Evolutionary conservation across 768 basidiomycete genomes (phyloP).

Genomic region (Suillus plorans): DNA sequence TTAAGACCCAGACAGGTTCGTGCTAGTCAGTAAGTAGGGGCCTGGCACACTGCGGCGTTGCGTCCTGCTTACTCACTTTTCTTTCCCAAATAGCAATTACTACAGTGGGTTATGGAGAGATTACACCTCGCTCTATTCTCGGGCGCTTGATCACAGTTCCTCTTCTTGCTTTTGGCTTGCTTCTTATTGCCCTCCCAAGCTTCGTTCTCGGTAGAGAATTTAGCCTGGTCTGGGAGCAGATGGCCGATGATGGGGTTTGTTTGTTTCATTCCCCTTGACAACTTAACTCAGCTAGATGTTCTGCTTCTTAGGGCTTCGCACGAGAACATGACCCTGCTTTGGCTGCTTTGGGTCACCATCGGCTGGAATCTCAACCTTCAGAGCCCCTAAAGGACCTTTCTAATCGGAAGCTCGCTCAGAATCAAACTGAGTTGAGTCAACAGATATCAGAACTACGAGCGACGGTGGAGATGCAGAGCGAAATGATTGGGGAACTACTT

Average conservation of each 20-base stretch:
- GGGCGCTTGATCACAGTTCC: slow-evolving; percentile 85
- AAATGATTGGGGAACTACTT: slow-evolving; percentile 39
- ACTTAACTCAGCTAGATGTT: background rate
- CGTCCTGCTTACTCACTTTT: background rate
- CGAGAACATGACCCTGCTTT: slow-evolving; percentile 20
- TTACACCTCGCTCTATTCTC: slow-evolving; percentile 85
- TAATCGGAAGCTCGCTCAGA: slow-evolving; percentile 62
- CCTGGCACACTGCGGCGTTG: background rate
- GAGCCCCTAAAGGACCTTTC: slow-evolving; percentile 42
- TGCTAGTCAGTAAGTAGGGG: slow-evolving; percentile 67
- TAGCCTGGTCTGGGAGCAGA: slow-evolving; percentile 84
- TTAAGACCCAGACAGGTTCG: slow-evolving; percentile 47
- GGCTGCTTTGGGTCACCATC: slow-evolving; percentile 16
- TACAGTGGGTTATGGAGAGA: slow-evolving; percentile 91
- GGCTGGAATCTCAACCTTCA: slow-evolving; percentile 15
- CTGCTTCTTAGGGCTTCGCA: slow-evolving; percentile 1
- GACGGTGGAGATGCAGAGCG: slow-evolving; percentile 59
- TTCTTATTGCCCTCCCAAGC: slow-evolving; percentile 86
- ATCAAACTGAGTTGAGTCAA: slow-evolving; percentile 61
- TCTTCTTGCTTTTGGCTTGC: slow-evolving; percentile 81
- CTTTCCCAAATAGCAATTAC: slow-evolving; percentile 61
- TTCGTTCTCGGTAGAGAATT: slow-evolving; percentile 94
- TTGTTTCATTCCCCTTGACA: background rate
- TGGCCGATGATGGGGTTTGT: slow-evolving; percentile 54
- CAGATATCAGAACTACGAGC: slow-evolving; percentile 61